Conservation (phyloP, 2,329 filamentous ascomycete species). For the Hymenoscyphus albidus region DNA sequence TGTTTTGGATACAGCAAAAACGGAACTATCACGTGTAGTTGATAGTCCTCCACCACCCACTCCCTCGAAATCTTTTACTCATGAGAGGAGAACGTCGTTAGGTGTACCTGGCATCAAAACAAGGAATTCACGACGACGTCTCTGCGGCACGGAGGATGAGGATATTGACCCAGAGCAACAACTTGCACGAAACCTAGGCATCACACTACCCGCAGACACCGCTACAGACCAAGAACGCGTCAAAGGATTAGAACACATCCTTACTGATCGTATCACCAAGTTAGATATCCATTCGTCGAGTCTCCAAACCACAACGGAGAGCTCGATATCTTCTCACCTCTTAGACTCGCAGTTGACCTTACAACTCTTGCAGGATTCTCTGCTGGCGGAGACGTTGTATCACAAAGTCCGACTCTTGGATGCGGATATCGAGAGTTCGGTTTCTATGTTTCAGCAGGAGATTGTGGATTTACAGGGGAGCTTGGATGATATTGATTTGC, state of each 20-base stretch:
- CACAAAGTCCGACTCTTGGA: slow-evolving; percentile 48
- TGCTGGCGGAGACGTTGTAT: slow-evolving; percentile 51
- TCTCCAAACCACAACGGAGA: slow-evolving; percentile 50
- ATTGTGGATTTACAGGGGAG: slow-evolving; percentile 38
- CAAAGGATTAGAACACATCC: slow-evolving; percentile 28
- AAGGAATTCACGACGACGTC: slow-evolving; percentile 30
- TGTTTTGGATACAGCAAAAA: slow-evolving; percentile 42
- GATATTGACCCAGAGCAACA: slow-evolving; percentile 36
- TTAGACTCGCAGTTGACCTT: slow-evolving; percentile 47
- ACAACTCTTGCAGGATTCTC: slow-evolving; percentile 47
- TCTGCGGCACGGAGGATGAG: slow-evolving; percentile 38
- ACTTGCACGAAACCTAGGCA: slow-evolving; percentile 46
- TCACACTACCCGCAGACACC: slow-evolving; percentile 40
- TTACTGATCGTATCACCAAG: slow-evolving; percentile 41
- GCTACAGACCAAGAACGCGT: slow-evolving; percentile 26
- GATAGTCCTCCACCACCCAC: slow-evolving; percentile 10
- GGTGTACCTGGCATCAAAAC: slow-evolving; percentile 28
- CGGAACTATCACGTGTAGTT: slow-evolving; percentile 38
- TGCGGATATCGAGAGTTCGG: slow-evolving; percentile 48
- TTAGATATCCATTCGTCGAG: slow-evolving; percentile 42
- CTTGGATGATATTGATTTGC: slow-evolving; percentile 37
- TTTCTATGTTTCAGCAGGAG: slow-evolving; percentile 38
- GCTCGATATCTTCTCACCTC: slow-evolving; percentile 40
- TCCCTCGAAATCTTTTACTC: slow-evolving; percentile 20
- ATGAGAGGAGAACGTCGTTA: slow-evolving; percentile 22